Evolutionary conservation across 1,284 basidiomycete species (phyloP), one percentile per base, ranked within the genome.

Genomic region (Boletellus dicymbophilus): DNA sequence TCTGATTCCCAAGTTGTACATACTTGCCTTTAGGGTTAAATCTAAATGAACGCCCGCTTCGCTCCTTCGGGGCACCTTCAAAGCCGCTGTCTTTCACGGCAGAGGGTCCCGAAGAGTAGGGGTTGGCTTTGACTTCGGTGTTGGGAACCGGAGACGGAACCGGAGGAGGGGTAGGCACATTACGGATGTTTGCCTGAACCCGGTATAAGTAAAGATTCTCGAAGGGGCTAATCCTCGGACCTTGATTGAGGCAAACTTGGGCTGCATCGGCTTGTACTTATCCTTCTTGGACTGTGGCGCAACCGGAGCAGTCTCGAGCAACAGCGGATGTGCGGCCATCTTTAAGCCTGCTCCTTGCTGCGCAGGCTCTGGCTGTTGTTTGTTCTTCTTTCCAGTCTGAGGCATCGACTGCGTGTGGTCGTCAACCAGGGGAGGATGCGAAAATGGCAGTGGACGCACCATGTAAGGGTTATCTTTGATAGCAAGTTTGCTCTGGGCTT

Each of bases 21-120:
- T 95, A 97, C 70, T 95, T 95, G 54, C 95, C 95, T 67, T 94
- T 93, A 44, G 85, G 80, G 61, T 91, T 93, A 71, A 97, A 98
- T 53, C 87, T 81, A 69, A 97, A 85, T 43, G 77, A 80, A 40
- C 88, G 77, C 8, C 88, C 86, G 3, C 78, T 74, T 31, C 88
- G 78, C 60, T 91, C 88, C 57, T 77, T 82, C 1, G 88, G 84
- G 4, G 79, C 81, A 33, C 85, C 85, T 45, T 89, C 87, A 42
- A 87, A 88, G 4, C 73, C 75, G 8, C 55, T 53, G 0, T 73
- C 76, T 10, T 78, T 81, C 25, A 85, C 85, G 26, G 75, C 75
- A 3, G 78, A 70, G 1, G 76, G 70, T 3, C 74, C 75, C 1
- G 77, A 74, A 3, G 85, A 78, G 58, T 95, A 94, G 0, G 93